A percentile compares a stretch with the other conserved stretches of the same genome.
Conservation (phyloP, 176 grass and related monocot genomes). For the Thinopyrum elongatum region DNA sequence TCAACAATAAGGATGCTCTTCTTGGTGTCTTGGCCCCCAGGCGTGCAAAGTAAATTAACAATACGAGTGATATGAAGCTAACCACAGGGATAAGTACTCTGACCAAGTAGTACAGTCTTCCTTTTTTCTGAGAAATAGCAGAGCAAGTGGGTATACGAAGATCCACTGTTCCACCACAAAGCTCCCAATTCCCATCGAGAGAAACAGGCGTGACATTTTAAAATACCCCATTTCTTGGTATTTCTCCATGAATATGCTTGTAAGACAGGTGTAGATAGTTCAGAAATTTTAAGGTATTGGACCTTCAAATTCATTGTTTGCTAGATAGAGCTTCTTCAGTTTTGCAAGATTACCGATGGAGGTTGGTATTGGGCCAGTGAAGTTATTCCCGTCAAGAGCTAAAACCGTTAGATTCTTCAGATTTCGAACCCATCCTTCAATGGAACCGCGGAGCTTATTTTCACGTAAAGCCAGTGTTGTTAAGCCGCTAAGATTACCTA, state of each 20-base stretch:
- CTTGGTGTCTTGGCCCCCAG: not conserved
- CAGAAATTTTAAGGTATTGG: constrained; percentile 9
- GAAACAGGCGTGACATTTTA: not conserved
- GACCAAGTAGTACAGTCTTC: not conserved
- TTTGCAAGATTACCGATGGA: constrained; percentile 23
- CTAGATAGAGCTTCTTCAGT: not conserved
- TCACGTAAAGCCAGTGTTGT: fast-evolving
- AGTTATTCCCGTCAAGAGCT: not conserved
- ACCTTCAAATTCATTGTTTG: constrained; percentile 26
- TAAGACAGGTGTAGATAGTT: not conserved
- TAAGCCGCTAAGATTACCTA: not conserved
- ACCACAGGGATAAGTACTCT: not conserved
- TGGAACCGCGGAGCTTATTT: not conserved
- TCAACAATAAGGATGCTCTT: fast-evolving
- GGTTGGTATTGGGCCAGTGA: not conserved
- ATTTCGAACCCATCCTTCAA: not conserved
- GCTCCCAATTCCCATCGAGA: fast-evolving
- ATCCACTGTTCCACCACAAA: constrained; percentile 31
- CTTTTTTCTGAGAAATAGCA: not conserved
- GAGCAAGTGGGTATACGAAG: constrained; percentile 22
- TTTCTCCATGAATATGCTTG: not conserved
- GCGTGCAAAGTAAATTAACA: not conserved
- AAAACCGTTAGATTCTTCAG: not conserved
- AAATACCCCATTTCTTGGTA: not conserved
- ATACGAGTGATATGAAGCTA: not conserved